Evolutionary conservation across 1,139 yeast genomes (phyloP).

Genomic region (Saccharomyces pastorianus): DNA sequence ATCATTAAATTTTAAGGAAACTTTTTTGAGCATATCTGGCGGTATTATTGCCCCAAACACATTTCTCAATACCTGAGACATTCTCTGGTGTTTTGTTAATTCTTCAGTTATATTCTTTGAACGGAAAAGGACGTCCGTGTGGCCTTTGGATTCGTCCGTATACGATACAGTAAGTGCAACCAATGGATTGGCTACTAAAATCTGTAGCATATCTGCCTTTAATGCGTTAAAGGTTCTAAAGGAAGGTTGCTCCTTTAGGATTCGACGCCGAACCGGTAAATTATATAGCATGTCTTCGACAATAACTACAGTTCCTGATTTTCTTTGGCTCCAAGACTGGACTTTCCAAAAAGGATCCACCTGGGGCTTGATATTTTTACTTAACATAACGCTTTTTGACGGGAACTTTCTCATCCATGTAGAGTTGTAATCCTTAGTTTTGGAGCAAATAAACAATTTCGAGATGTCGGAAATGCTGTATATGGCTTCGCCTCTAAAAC

Average conservation of each 20-base stretch:
- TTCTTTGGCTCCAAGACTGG: not conserved
- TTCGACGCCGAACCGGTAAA: slow-evolving; percentile 49
- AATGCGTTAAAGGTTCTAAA: slow-evolving; percentile 31
- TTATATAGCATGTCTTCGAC: slow-evolving; percentile 44
- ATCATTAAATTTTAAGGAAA: slow-evolving; percentile 22
- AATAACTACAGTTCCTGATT: slow-evolving; percentile 45
- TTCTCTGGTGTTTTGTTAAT: slow-evolving; percentile 4
- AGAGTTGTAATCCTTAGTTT: slow-evolving; percentile 22
- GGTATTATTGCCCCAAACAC: slow-evolving; percentile 17
- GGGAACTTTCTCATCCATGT: slow-evolving; percentile 21
- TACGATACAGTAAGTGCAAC: slow-evolving; percentile 25
- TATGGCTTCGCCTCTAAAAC: slow-evolving; percentile 44
- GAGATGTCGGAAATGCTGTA: slow-evolving; percentile 35
- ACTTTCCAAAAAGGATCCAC: slow-evolving; percentile 4
- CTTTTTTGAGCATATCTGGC: slow-evolving; percentile 15
- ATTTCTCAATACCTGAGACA: slow-evolving; percentile 10
- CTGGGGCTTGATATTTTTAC: slow-evolving; percentile 2
- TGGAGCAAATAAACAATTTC: slow-evolving; percentile 35
- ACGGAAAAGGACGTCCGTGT: slow-evolving; percentile 4
- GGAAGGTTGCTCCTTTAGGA: slow-evolving; percentile 17
- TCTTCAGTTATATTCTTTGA: slow-evolving; percentile 5
- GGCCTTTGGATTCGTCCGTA: slow-evolving; percentile 6
- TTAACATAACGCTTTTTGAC: slow-evolving; percentile 8
- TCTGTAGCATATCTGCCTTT: slow-evolving; percentile 33
- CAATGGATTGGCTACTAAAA: slow-evolving; percentile 31